phyloP scores from a whole-genome alignment of 306 rosid species.

The Ammopiptanthus mongolicus region DNA sequence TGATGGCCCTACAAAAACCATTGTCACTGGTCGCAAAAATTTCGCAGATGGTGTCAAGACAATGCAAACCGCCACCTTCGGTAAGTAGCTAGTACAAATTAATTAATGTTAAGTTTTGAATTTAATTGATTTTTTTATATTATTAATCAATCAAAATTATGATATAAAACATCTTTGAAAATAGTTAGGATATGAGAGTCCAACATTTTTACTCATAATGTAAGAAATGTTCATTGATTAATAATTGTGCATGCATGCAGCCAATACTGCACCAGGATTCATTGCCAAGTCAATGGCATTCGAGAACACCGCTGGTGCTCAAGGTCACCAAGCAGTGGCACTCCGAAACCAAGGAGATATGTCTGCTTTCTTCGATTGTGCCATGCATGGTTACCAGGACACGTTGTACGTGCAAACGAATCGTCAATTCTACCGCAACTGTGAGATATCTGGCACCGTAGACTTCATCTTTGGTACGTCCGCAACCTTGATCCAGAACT shows the following conservation, averaged over 20 bases:
- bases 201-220: too few relatives aligned
- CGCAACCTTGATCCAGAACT: conserved; percentile 48
- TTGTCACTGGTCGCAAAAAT: conserved; percentile 35
- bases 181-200: too few relatives aligned
- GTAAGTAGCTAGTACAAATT: conserved; percentile 17
- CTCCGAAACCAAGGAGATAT: conserved; percentile 55
- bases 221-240: too few relatives aligned
- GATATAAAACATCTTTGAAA: too few relatives aligned
- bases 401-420: conserved; percentile 49
- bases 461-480: conserved; percentile 73
- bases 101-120: too few relatives aligned
- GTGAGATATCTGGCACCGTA: conserved; percentile 67
- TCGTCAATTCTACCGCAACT: conserved; percentile 74
- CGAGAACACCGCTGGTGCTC: conserved; percentile 59
- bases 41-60: conserved; percentile 27
- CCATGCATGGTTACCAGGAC: conserved; percentile 62
- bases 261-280: conserved; percentile 42
- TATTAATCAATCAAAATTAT: too few relatives aligned
- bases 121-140: too few relatives aligned
- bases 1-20: conserved; percentile 52
- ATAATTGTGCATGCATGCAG: not conserved
- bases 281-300: conserved; percentile 57
- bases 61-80: conserved; percentile 33
- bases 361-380: conserved; percentile 52
- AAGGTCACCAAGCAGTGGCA: conserved; percentile 72